phyloP scores from a whole-genome alignment of 306 rosid genomes.

The Morella rubra region DNA sequence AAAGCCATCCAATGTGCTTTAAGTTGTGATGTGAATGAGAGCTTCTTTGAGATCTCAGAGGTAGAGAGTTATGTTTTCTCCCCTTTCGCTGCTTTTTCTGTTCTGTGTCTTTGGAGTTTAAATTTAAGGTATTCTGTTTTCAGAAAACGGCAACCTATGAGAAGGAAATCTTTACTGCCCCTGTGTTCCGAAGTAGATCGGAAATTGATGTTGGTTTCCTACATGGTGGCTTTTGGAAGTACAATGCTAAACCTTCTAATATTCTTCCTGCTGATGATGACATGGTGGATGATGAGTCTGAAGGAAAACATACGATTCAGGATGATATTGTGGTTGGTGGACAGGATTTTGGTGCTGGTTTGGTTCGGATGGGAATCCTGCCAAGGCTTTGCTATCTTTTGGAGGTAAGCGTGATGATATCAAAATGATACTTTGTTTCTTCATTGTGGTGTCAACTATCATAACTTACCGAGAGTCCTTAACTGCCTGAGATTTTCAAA shows the following conservation, averaged over 20 bases:
- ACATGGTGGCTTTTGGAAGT: conserved; percentile 94
- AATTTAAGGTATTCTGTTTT: conserved; percentile 26
- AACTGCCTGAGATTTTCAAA: conserved; percentile 4
- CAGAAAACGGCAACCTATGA: conserved; percentile 60
- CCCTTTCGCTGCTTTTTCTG: conserved; percentile 12
- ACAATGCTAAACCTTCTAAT: conserved; percentile 82
- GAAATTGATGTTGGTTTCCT: conserved; percentile 79
- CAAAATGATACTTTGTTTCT: background rate
- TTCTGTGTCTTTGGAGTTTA: conserved; percentile 15
- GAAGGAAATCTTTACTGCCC: conserved; percentile 74
- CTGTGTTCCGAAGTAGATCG: conserved; percentile 82
- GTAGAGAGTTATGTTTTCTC: conserved; percentile 31
- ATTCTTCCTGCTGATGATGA: conserved; percentile 54
- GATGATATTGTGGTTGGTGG: conserved; percentile 91
- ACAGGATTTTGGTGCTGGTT: conserved; percentile 89
- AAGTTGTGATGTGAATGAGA: conserved; percentile 76
- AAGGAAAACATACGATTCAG: conserved; percentile 77
- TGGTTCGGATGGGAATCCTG: conserved; percentile 91
- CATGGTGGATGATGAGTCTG: conserved; percentile 54
- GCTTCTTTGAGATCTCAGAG: conserved; percentile 68
- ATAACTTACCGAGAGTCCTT: background rate
- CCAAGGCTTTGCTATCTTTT: conserved; percentile 76
- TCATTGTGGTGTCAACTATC: background rate
- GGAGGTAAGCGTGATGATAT: conserved; percentile 57
- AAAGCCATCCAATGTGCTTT: conserved; percentile 68